Evolutionary conservation across 257 asterid species (phyloP).

Genomic region (Solanum ahanhuiri): DNA sequence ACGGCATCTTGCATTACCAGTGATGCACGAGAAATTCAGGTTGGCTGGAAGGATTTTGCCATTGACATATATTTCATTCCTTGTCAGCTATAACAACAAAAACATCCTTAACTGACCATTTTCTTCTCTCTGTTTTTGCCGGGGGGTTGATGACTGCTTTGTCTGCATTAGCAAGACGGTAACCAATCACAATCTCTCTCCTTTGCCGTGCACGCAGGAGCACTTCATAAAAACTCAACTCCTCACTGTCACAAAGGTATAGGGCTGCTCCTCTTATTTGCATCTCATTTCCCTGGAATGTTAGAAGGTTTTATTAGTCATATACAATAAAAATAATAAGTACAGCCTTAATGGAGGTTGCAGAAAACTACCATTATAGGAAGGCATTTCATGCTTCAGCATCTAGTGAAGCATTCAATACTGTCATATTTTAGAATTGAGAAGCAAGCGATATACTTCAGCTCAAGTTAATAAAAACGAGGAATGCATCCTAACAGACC

Average conservation of each 20-base stretch:
- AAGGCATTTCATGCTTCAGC: not conserved
- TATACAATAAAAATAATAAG: not conserved
- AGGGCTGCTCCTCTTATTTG: slow-evolving; percentile 73
- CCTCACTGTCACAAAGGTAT: slow-evolving; percentile 55
- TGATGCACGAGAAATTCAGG: not conserved
- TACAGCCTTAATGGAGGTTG: not conserved
- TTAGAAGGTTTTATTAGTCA: not conserved
- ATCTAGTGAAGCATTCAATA: not conserved
- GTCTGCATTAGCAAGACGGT: slow-evolving; percentile 52
- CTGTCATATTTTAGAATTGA: not conserved
- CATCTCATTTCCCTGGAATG: slow-evolving; percentile 74
- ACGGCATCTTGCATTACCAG: not conserved
- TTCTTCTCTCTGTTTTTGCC: slow-evolving; percentile 37
- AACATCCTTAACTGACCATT: slow-evolving; percentile 65
- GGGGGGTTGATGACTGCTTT: slow-evolving; percentile 70
- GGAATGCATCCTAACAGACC: not conserved
- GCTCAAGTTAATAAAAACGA: not conserved
- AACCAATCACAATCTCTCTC: slow-evolving; percentile 73
- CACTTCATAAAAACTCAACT: slow-evolving; percentile 71
- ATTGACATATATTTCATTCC: slow-evolving; percentile 21
- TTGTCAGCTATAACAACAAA: slow-evolving; percentile 78
- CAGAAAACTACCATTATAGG: not conserved
- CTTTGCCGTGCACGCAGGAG: slow-evolving; percentile 77
- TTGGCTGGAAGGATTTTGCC: not conserved
- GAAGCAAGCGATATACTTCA: not conserved